A percentile compares a stretch with the other conserved stretches of the same genome.
Evolutionary conservation across 306 rosid genomes (phyloP).

Genomic region (Chamaecrista fasciculata): DNA sequence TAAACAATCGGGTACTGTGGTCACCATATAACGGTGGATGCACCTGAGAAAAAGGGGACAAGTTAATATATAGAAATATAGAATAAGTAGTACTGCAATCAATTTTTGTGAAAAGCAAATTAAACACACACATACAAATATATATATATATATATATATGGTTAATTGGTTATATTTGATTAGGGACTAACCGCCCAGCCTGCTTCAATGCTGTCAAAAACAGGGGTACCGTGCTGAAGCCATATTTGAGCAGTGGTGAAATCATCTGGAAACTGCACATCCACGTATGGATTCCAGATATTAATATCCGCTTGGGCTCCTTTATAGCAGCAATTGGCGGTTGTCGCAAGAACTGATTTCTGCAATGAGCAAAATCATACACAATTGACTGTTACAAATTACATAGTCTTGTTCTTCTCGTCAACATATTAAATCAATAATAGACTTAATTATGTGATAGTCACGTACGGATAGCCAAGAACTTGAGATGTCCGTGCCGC

Average conservation of each 20-base stretch:
- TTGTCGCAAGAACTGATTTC: constrained; percentile 40
- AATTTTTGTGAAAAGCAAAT: too few species aligned
- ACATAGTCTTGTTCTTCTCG: too few species aligned
- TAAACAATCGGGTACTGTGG: too few species aligned
- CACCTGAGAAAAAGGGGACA: too few species aligned
- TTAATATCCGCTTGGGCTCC: constrained; percentile 64
- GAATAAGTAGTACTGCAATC: too few species aligned
- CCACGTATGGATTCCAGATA: constrained; percentile 58
- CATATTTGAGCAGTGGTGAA: constrained; percentile 64
- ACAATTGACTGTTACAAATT: too few species aligned
- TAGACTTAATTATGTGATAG: too few species aligned
- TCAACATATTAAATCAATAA: too few species aligned
- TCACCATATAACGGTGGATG: too few species aligned
- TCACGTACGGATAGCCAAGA: constrained; percentile 29
- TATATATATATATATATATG: too few species aligned
- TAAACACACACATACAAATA: too few species aligned
- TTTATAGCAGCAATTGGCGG: constrained; percentile 48
- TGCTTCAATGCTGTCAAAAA: constrained; percentile 62
- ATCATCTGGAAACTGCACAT: constrained; percentile 37
- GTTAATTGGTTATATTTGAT: background rate
- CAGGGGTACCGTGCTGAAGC: constrained; percentile 37
- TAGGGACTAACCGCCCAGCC: constrained; percentile 58
- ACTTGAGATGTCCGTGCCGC: background rate
- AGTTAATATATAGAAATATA: too few species aligned
- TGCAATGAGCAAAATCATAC: constrained; percentile 5